Base-by-base conservation (phyloP, 768 basidiomycete species). In the Candolleomyces aberdarensis region DNA sequence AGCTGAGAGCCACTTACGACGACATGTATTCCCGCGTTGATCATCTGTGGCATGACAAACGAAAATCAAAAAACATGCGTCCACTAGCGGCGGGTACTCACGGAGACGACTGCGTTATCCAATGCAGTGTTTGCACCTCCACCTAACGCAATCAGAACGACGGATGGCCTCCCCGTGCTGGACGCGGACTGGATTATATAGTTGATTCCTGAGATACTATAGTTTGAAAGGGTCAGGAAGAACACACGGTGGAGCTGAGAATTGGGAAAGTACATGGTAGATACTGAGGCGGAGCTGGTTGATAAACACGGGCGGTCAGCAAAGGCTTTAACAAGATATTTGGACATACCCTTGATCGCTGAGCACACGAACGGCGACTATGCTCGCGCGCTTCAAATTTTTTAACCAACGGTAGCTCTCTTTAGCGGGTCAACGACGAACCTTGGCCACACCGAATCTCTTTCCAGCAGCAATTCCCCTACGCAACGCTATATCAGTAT, bases 351-450 rank as follows among this genome's bases (percentile, higher is more conserved):
- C 68, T 3, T 52, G 41, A 43, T 71, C 67, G 51, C 63, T 65
- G 20, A 71, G 65, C 32, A 68, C 67, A 53, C 70, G 69, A 46
- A 70, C 66, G 10, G 69, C 65, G 29, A 71, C 65, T 13, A 70
- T 47, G 52, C 57, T 68, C 46, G 69, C 67, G 3, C 36, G 19
- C 36, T 36, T 7, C 36, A 26, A 26, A 26, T 2, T 26, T 26
- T 26, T 26, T 26, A 26, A 26, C 26, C 1, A 26, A 26, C 26
- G 3, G 26, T 26, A 3, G 26, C 26, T 26, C 26, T 26, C 26
- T 26, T 26, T 26, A 3, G 1, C 5, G 11, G 36, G 36, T 36
- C 8, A 11, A 36, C 11, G 6, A 36, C 36, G 36, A 36, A 36
- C 36, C 56, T 57, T 57, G n/a, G 56, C 56, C 2, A 41, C 43